phyloP scores from a whole-genome alignment of 371 early-diverging fungal genomes.

The Batkoa obscura region DNA sequence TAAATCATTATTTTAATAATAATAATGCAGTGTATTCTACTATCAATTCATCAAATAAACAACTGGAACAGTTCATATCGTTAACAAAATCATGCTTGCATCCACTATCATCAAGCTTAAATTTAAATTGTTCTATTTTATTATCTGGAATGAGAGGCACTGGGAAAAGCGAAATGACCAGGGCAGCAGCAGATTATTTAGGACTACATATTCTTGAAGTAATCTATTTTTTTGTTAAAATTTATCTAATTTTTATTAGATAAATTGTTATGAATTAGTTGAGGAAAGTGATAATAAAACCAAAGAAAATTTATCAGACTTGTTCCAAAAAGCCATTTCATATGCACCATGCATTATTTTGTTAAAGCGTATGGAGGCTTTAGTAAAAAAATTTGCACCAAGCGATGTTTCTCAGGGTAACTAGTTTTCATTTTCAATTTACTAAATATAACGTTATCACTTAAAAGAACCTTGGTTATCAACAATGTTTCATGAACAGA shows the following conservation, averaged over 20 bases:
- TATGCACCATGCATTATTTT: constrained; percentile 64
- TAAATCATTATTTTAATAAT: constrained; percentile 9
- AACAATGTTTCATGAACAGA: constrained; percentile 40
- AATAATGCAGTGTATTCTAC: not conserved
- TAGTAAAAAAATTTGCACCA: constrained; percentile 44
- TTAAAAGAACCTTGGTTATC: constrained; percentile 38
- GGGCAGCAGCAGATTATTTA: constrained; percentile 36
- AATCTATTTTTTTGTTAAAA: too few relatives aligned
- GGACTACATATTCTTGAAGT: constrained; percentile 59
- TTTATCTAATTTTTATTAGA: too few relatives aligned
- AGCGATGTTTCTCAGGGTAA: constrained; percentile 34
- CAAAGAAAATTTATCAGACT: constrained; percentile 41
- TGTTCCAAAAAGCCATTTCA: constrained; percentile 55
- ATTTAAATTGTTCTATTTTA: constrained; percentile 48
- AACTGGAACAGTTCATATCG: constrained; percentile 20
- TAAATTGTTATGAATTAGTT: constrained; percentile 45
- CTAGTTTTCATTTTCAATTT: too few relatives aligned
- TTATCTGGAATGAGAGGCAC: constrained; percentile 69
- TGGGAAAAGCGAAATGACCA: constrained; percentile 54
- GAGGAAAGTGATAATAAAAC: constrained; percentile 67
- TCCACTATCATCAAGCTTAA: constrained; percentile 41
- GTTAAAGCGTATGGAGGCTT: constrained; percentile 56
- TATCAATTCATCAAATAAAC: constrained; percentile 4
- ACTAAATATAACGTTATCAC: too few relatives aligned
- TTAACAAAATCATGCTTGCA: constrained; percentile 50